Conservation (phyloP, 345 rosid species). For the Brassica carinata region DNA sequence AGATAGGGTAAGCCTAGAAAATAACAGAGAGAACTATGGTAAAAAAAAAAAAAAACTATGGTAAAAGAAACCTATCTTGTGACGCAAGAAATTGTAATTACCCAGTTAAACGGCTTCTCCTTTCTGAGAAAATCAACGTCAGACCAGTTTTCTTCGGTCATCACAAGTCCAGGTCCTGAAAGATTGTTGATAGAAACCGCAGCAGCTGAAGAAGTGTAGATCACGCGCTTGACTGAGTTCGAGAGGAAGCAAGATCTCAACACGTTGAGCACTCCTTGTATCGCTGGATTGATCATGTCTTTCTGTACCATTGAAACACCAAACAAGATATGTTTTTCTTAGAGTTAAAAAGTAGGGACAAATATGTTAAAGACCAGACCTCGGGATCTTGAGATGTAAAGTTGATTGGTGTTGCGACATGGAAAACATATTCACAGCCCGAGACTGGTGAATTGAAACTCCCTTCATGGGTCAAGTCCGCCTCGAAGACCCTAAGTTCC, state of each 20-base stretch:
- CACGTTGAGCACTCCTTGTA: conserved; percentile 78
- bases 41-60: not conserved
- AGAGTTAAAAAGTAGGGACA: not conserved
- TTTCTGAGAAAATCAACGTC: conserved; percentile 66
- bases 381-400: conserved; percentile 84
- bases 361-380: conserved; percentile 42
- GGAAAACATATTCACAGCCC: conserved; percentile 80
- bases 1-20: conserved; percentile 73
- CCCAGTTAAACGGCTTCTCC: conserved; percentile 87
- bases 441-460: conserved; percentile 60
- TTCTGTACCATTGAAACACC: conserved; percentile 43
- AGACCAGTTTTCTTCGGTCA: conserved; percentile 77
- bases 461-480: conserved; percentile 71
- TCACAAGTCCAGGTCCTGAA: conserved; percentile 58
- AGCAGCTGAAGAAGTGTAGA: conserved; percentile 93
- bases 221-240: conserved; percentile 68
- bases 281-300: conserved; percentile 92
- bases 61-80: conserved; percentile 12
- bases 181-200: conserved; percentile 67
- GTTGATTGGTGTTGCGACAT: conserved; percentile 86
- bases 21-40: conserved; percentile 4
- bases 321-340: not conserved
- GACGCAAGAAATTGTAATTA: conserved; percentile 35
- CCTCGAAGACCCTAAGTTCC: conserved; percentile 62
- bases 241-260: conserved; percentile 66